Evolutionary conservation across 495 filamentous ascomycete genomes (phyloP), one percentile per base, ranked within the genome.

Genomic region (Aspergillus cavernicola): DNA sequence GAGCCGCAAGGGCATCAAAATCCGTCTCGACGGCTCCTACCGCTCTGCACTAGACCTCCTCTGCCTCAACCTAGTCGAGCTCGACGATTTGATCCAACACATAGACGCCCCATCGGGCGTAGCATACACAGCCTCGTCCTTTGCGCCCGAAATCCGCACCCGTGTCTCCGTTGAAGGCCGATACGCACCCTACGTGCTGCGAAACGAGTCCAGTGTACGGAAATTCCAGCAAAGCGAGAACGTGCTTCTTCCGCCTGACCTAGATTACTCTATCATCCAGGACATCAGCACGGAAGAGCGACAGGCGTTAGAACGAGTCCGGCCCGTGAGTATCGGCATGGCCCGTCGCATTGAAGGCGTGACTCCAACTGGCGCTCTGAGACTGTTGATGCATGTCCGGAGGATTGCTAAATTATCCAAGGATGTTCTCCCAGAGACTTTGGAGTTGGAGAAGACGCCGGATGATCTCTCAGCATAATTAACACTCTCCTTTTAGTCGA

Each of bases 261-360:
- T 98, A 23, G 85, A 97, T 57, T 98, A 96, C 58, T 73, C 79
- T 13, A 56, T 56, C 6, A 75, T 98, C 18, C 66, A 75, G 28
- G 90, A 91, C 0, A 74, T 98, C 47, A 90, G 87, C 53, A 78
- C 76, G 6, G 90, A 90, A 56, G 95, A 97, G 75, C 81, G 77
- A 59, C 69, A 76, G 10, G 78, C 85, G 6, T 77, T 98, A n/a
- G 72, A 80, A 28, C 72, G 72, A 19, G 83, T 89, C 9, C 68
- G 82, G 35, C 93, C 93, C 5, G 88, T 90, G 62, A 92, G 79
- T 43, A 70, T 98, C 20, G 95, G 90, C 3, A 92, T 95, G 83
- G 92, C 92, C 15, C 72, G 90, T 43, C 72, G 95, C 9, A 82
- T 96, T 44, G 93, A 98, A 67, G 92, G 93, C 2, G 78, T 89